Evolutionary conservation across 2,329 filamentous ascomycete species (phyloP), one percentile per base, ranked within the genome.

Genomic region (Gliomastix tumulicola): DNA sequence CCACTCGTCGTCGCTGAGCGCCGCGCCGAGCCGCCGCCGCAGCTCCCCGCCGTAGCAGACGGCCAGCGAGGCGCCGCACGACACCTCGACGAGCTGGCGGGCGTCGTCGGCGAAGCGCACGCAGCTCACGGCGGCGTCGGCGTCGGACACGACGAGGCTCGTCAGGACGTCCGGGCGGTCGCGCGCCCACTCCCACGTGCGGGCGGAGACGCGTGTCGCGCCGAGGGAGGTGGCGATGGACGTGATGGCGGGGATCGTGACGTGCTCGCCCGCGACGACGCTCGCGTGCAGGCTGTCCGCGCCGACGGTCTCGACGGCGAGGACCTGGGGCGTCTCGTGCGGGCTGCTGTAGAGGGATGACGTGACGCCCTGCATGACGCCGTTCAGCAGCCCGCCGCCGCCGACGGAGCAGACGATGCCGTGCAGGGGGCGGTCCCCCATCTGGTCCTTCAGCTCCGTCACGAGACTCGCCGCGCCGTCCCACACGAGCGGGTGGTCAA

Each of bases 61-160:
- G 2, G 82, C 86, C 11, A 94, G 61, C 36, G 82, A 84, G 6
- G 90, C 88, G 1, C 89, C 88, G 55, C 90, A 96, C 0, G 88
- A 80, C 23, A 83, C 68, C 64, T 97, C 90, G 4, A 95, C 86
- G 39, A 95, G 66, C 39, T 90, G 63, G 19, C 84, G 67, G 48
- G 89, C 85, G 42, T 94, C 88, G 45, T 96, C 84, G 9, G 86
- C 82, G 43, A 96, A 80, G 18, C 76, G 69, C 50, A 83, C 79
- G 37, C 82, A 84, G 4, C 81, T 88, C 60, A 81, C 75, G 16
- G 85, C 87, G 0, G 90, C 89, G 50, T 92, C 85, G 4, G 78
- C 79, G 35, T 65, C 62, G 5, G 51, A 49, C 18, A 65, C 57
- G 35, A 62, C 56, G 7, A 60, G 38, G 43, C 59, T 63, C 41